These are phyloP conservation scores for Solanum pinnatisectum DNA, from an alignment of 257 asterid species.

Conservation along the genomic window DNA sequence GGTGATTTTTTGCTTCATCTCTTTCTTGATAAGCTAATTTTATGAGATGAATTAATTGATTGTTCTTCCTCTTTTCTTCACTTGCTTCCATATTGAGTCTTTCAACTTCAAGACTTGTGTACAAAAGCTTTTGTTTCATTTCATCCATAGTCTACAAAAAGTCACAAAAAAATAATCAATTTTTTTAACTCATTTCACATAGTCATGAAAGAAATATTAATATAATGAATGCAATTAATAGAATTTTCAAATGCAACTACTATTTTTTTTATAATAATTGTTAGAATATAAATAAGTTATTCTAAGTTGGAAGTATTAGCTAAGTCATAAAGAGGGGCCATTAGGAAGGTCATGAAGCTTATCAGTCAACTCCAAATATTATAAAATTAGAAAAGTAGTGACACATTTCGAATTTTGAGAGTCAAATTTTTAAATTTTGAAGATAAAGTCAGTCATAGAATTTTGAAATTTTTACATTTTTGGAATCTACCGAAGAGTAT, in stretches of 20 bases:
- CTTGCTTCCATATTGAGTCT: constrained; percentile 17
- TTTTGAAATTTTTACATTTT: not conserved
- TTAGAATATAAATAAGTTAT: not conserved
- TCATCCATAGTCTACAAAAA: constrained; percentile 25
- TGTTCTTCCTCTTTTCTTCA: constrained; percentile 23
- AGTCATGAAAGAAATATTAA: not conserved
- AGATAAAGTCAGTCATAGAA: rapidly evolving
- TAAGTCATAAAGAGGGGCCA: not conserved
- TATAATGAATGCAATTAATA: not conserved
- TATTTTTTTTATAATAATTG: not conserved
- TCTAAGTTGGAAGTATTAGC: not conserved
- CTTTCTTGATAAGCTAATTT: constrained; percentile 20
- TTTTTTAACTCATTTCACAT: not conserved
- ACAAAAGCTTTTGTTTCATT: constrained; percentile 21
- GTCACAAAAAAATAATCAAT: not conserved
- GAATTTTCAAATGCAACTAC: not conserved
- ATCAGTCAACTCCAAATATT: not conserved
- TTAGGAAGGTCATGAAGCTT: not conserved
- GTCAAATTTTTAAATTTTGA: not conserved
- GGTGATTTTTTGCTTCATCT: constrained; percentile 29
- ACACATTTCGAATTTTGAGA: rapidly evolving
- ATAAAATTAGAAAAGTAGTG: not conserved
- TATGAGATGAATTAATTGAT: constrained; percentile 14
- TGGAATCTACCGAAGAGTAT: not conserved
- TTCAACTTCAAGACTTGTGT: constrained; percentile 18